Percentiles rank a stretch among this genome's conserved stretches.
Conservation (phyloP, 805 yeast species). For the Vanderwaltozyma tropicalis region DNA sequence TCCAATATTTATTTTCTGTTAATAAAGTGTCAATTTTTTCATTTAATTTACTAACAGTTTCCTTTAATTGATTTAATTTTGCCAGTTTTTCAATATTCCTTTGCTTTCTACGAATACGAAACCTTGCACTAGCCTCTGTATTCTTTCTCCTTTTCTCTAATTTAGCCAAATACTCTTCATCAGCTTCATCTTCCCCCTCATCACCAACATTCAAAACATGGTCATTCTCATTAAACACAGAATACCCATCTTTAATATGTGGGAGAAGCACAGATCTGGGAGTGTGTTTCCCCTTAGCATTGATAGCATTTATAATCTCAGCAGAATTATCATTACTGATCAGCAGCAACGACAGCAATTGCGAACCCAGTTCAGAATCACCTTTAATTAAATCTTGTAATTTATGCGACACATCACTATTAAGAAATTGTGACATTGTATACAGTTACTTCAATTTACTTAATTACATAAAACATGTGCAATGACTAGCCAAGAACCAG, state of each 20-base stretch:
- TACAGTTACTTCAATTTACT: no score
- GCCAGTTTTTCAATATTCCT: conserved; percentile 15
- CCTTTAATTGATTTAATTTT: conserved; percentile 13
- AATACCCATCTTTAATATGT: no score
- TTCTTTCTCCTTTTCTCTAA: conserved; percentile 65
- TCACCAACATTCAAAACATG: not conserved
- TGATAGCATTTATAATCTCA: conserved; percentile 19
- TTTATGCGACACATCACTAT: conserved; percentile 6
- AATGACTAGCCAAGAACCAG: no score
- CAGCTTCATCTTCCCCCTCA: not conserved
- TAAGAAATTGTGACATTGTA: conserved; percentile 1
- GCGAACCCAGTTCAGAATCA: conserved; percentile 24
- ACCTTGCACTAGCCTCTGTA: conserved; percentile 91
- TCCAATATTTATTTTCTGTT: conserved; percentile 26
- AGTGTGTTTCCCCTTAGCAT: not conserved
- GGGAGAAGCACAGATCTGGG: not conserved
- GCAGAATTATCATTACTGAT: conserved; percentile 22
- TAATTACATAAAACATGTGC: not conserved
- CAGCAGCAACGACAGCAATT: conserved; percentile 22
- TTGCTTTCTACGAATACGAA: conserved; percentile 45
- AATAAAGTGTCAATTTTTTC: conserved; percentile 14
- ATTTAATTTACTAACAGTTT: conserved; percentile 15
- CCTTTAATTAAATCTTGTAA: conserved; percentile 18
- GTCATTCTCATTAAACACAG: not conserved
- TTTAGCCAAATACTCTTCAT: not conserved